Conservation (phyloP, 2,329 filamentous ascomycete species). For the Fusarium robinianum region DNA sequence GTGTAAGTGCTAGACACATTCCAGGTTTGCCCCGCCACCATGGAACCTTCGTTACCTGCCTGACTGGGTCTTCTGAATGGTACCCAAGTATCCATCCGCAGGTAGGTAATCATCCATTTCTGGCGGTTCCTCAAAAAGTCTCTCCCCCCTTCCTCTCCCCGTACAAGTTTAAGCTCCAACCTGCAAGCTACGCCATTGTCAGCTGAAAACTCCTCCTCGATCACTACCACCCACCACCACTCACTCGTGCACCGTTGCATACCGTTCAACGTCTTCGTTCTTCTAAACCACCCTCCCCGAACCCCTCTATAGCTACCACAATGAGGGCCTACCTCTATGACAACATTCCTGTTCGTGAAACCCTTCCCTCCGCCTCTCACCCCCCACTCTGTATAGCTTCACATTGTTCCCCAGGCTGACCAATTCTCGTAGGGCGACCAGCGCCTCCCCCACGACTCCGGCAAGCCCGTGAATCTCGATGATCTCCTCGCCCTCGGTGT, state of each 20-base stretch:
- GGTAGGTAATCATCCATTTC: no score
- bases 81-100: slow-evolving; percentile 19
- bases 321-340: slow-evolving; percentile 66
- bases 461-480: slow-evolving; percentile 64
- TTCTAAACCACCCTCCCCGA: not conserved
- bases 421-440: slow-evolving; percentile 77
- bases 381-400: not conserved
- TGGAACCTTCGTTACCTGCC: slow-evolving; percentile 17
- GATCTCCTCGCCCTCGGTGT: slow-evolving; percentile 79
- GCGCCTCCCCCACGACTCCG: slow-evolving; percentile 86
- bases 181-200: not conserved
- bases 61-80: slow-evolving; percentile 6
- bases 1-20: no score
- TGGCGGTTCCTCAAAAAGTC: no score
- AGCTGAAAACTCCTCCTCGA: not conserved
- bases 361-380: not conserved
- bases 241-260: no score
- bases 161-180: no score
- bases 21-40: slow-evolving; percentile 29
- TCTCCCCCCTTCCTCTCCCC: no score
- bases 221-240: no score
- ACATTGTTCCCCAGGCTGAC: slow-evolving; percentile 5
- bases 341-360: slow-evolving; percentile 53
- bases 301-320: slow-evolving; percentile 25
- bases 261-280: not conserved